These are phyloP conservation scores for Penicillium sp. DNA, from an alignment of 2,329 filamentous ascomycete genomes.

Conservation along the genomic window DNA sequence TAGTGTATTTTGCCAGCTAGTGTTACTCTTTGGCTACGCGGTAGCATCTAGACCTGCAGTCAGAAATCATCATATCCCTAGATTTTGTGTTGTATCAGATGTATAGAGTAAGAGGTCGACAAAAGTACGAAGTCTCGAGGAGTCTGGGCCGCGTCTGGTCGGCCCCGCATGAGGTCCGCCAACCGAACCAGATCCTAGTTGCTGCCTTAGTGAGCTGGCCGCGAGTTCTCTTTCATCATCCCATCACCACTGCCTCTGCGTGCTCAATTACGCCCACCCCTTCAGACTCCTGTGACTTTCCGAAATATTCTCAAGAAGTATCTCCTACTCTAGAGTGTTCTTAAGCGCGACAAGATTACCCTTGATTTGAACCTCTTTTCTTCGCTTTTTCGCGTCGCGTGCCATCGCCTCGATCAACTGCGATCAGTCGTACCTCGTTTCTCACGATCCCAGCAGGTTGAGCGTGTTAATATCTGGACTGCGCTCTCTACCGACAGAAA, in stretches of 20 bases:
- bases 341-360: slow-evolving; percentile 1
- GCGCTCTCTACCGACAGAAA: neutral
- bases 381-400: slow-evolving; percentile 14
- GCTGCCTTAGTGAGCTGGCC: slow-evolving; percentile 22
- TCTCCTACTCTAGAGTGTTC: neutral
- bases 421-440: neutral
- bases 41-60: slow-evolving; percentile 10
- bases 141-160: slow-evolving; percentile 17
- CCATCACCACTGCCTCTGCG: slow-evolving; percentile 11
- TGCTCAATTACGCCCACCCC: slow-evolving; percentile 2
- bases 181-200: slow-evolving; percentile 13
- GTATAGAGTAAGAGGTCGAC: neutral
- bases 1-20: slow-evolving; percentile 10
- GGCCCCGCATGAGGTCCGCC: slow-evolving; percentile 23
- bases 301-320: neutral
- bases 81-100: neutral
- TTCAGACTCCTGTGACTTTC: neutral
- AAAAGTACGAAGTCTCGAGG: neutral
- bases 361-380: neutral
- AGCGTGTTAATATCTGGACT: neutral
- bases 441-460: neutral
- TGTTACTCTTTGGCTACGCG: slow-evolving; percentile 7
- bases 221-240: slow-evolving; percentile 24
- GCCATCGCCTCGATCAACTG: slow-evolving; percentile 9
- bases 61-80: slow-evolving; percentile 4